These are phyloP conservation scores for Cytospora leucostoma DNA, from an alignment of 2,329 filamentous ascomycete genomes.

Conservation along the genomic window DNA sequence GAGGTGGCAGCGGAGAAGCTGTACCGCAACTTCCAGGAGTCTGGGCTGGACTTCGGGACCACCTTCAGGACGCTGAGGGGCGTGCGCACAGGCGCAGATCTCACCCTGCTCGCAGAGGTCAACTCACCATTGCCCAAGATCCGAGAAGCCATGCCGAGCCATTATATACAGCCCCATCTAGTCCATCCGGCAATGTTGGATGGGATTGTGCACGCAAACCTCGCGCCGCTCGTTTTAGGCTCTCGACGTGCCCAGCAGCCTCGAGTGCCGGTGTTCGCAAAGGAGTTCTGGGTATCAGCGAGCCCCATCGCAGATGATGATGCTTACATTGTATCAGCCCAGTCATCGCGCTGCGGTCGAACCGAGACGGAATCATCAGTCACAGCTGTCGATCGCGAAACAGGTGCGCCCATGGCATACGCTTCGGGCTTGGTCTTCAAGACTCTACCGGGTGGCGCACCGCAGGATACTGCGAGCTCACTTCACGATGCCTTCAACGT, in stretches of 20 bases:
- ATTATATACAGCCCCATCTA: slow-evolving; percentile 28
- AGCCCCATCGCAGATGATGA: slow-evolving; percentile 22
- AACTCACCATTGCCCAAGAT: slow-evolving; percentile 18
- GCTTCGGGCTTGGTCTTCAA: slow-evolving; percentile 31
- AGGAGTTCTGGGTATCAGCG: slow-evolving; percentile 25
- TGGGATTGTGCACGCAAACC: slow-evolving; percentile 21
- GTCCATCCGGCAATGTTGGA: slow-evolving; percentile 23
- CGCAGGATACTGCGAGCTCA: slow-evolving; percentile 6
- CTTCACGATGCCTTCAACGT: slow-evolving; percentile 28
- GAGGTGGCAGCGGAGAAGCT: slow-evolving; percentile 24
- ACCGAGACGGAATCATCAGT: slow-evolving; percentile 26
- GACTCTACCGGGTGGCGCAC: slow-evolving; percentile 16
- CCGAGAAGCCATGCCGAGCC: slow-evolving; percentile 29
- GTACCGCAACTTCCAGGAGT: slow-evolving; percentile 26
- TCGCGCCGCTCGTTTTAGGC: slow-evolving; percentile 18
- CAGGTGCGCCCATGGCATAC: slow-evolving; percentile 26
- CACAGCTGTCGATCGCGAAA: slow-evolving; percentile 25
- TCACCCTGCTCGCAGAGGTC: slow-evolving; percentile 20
- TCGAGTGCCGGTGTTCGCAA: slow-evolving; percentile 22
- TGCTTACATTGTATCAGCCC: slow-evolving; percentile 28
- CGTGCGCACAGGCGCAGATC: slow-evolving; percentile 16
- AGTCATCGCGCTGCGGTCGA: slow-evolving; percentile 18
- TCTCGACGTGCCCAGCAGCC: slow-evolving; percentile 4
- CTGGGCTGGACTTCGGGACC: slow-evolving; percentile 30
- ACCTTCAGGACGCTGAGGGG: slow-evolving; percentile 28